Percentiles rank a stretch among this genome's conserved stretches.
Evolutionary conservation across 345 rosid genomes (phyloP).

Genomic region (Arabidopsis suecica): DNA sequence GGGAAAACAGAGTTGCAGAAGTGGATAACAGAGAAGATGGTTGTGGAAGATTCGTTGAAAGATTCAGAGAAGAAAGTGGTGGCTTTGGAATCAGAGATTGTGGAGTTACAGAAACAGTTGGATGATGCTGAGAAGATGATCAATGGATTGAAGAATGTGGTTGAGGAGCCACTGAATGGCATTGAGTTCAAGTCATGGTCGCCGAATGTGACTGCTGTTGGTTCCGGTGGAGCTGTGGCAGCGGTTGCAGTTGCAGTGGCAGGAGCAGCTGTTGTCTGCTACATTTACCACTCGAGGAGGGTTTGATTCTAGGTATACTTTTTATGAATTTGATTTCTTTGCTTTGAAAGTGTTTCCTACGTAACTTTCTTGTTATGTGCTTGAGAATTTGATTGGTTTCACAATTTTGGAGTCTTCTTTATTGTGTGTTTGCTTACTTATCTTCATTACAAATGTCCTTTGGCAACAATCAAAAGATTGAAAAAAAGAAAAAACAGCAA

Average conservation of each 20-base stretch:
- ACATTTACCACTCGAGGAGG: constrained; percentile 52
- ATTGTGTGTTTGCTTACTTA: constrained; percentile 27
- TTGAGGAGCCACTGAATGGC: constrained; percentile 54
- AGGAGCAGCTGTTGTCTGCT: constrained; percentile 56
- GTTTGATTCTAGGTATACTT: constrained; percentile 42
- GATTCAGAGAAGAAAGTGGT: constrained; percentile 51
- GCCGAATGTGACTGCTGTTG: constrained; percentile 41
- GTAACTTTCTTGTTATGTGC: constrained; percentile 25
- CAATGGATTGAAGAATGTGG: constrained; percentile 55
- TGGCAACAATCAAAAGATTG: constrained; percentile 36
- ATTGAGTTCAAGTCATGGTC: constrained; percentile 41
- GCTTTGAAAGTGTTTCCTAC: neutral
- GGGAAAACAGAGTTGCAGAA: constrained; percentile 49
- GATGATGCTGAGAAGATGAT: constrained; percentile 55
- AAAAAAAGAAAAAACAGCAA: constrained; percentile 10
- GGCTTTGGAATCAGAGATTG: constrained; percentile 49
- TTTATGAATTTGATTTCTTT: constrained; percentile 10
- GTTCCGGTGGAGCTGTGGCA: constrained; percentile 56
- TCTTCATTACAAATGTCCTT: constrained; percentile 26
- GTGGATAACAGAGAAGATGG: constrained; percentile 49
- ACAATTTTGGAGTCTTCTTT: constrained; percentile 21
- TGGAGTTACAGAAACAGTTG: constrained; percentile 50
- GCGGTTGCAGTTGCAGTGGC: constrained; percentile 55
- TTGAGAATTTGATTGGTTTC: constrained; percentile 28
- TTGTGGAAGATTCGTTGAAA: constrained; percentile 45